Conservation (phyloP, 148 eudicot genomes). For the Rhododendron williamsianum region DNA sequence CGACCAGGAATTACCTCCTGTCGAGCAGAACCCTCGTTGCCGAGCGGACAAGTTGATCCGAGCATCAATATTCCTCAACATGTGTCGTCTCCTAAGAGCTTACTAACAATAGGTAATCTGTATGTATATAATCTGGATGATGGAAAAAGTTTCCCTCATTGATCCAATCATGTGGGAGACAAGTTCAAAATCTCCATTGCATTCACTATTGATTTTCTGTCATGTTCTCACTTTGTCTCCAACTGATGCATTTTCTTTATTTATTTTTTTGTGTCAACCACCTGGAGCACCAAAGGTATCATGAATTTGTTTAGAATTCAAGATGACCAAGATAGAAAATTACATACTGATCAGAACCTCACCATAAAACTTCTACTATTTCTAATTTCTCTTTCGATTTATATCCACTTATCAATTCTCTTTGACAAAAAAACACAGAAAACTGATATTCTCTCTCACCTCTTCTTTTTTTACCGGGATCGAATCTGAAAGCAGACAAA, state of each 20-base stretch:
- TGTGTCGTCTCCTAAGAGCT: too few relatives aligned
- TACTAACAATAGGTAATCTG: too few relatives aligned
- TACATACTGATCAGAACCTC: not conserved
- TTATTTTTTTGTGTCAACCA: not conserved
- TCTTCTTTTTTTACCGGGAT: not conserved
- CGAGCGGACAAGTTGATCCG: too few relatives aligned
- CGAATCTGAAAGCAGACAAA: not conserved
- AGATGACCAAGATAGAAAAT: not conserved
- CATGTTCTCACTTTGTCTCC: not conserved
- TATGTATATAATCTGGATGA: too few relatives aligned
- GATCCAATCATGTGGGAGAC: too few relatives aligned
- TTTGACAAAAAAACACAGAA: not conserved
- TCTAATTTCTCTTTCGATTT: not conserved
- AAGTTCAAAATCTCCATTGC: not conserved
- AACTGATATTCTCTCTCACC: not conserved
- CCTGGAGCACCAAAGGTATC: not conserved
- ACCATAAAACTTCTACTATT: not conserved
- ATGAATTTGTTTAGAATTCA: not conserved
- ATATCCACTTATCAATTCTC: not conserved
- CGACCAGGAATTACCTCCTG: too few relatives aligned
- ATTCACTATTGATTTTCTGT: not conserved
- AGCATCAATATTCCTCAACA: too few relatives aligned
- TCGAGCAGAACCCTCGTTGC: too few relatives aligned
- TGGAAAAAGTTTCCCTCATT: too few relatives aligned
- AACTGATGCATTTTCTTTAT: not conserved